Evolutionary conservation across 768 basidiomycete species (phyloP).

Genomic region (Kwoniella newhampshirensis): DNA sequence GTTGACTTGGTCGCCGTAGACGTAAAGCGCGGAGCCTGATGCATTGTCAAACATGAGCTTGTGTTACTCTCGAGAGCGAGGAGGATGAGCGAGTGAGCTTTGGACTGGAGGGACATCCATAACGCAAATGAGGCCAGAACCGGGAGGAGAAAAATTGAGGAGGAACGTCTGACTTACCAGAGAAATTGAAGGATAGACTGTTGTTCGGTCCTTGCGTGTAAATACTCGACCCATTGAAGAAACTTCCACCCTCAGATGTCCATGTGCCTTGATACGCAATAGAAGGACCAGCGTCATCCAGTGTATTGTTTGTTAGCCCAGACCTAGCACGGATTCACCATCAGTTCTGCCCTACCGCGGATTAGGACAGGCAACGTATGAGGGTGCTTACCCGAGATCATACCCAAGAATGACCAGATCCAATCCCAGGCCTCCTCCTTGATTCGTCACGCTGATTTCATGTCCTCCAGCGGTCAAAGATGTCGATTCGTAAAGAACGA

Average conservation of each 20-base stretch:
- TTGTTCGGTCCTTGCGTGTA: slow-evolving; percentile 46
- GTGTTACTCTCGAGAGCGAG: slow-evolving; percentile 1
- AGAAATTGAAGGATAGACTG: slow-evolving; percentile 35
- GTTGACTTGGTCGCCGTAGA: slow-evolving; percentile 53
- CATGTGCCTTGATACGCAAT: slow-evolving; percentile 45
- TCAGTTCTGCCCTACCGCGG: too few relatives aligned
- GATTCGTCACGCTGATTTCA: slow-evolving; percentile 33
- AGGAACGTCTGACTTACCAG: slow-evolving; percentile 10
- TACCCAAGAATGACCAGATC: slow-evolving; percentile 40
- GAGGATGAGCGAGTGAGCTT: not conserved
- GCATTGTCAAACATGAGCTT: not conserved
- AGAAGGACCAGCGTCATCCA: slow-evolving; percentile 38
- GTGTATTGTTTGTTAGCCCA: slow-evolving; percentile 40
- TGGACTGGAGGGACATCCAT: not conserved
- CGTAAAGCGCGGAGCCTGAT: slow-evolving; percentile 48
- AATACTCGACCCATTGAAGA: slow-evolving; percentile 44
- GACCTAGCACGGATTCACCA: too few relatives aligned
- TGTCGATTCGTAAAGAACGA: slow-evolving; percentile 26
- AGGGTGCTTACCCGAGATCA: slow-evolving; percentile 36
- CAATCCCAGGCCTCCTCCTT: slow-evolving; percentile 36
- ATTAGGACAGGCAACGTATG: too few relatives aligned
- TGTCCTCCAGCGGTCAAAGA: slow-evolving; percentile 33
- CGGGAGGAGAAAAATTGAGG: too few relatives aligned
- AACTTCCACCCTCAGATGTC: slow-evolving; percentile 43
- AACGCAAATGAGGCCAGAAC: not conserved